Conservation (phyloP, 345 rosid species). For the Moricandia moricandioides region DNA sequence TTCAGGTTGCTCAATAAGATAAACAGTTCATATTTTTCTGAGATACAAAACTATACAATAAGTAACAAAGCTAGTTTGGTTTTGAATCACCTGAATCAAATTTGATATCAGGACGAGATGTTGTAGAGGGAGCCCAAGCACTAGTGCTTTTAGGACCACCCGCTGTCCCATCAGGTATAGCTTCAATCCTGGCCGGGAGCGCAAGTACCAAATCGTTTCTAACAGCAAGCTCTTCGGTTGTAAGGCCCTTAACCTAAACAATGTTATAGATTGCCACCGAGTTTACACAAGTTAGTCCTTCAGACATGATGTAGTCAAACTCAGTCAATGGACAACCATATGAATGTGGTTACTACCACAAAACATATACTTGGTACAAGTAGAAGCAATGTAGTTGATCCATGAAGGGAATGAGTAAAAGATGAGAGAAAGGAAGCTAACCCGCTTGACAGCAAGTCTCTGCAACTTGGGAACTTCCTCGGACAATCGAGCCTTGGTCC, state of each 20-base stretch:
- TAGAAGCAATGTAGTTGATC: background rate
- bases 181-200: constrained; percentile 86
- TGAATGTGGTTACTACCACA: constrained; percentile 6
- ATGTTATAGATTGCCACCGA: background rate
- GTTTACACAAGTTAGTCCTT: background rate
- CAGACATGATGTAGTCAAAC: constrained; percentile 1
- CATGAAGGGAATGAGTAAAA: background rate
- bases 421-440: constrained; percentile 21
- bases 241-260: constrained; percentile 81
- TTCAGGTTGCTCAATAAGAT: constrained; percentile 10
- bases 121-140: constrained; percentile 76
- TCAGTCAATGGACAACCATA: background rate
- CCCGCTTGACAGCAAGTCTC: constrained; percentile 92
- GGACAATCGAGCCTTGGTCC: constrained; percentile 79
- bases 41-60: background rate
- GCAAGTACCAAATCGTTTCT: constrained; percentile 92
- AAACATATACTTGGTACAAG: too few relatives aligned
- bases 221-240: constrained; percentile 82
- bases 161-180: constrained; percentile 89
- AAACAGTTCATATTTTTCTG: background rate
- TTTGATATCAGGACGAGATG: constrained; percentile 75
- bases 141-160: constrained; percentile 72
- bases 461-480: constrained; percentile 95
- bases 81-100: constrained; percentile 79
- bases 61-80: constrained; percentile 12